Percentiles rank a stretch among this genome's conserved stretches.
phyloP scores from a whole-genome alignment of 1,284 basidiomycete genomes.

The Ceratobasidium sp. region DNA sequence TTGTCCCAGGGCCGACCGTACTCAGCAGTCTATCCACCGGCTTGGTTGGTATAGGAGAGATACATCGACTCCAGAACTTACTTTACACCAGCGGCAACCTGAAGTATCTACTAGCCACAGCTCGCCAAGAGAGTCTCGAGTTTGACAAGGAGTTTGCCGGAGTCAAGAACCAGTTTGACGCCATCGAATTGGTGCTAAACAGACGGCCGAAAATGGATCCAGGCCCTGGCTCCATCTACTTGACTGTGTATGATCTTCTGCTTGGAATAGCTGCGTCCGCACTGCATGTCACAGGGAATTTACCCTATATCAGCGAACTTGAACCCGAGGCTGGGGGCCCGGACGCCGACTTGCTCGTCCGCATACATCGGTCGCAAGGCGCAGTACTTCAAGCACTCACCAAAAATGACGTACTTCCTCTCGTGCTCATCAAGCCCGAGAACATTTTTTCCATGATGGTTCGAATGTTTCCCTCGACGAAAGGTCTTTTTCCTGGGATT shows the following conservation, averaged over 20 bases:
- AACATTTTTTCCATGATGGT: constrained; percentile 58
- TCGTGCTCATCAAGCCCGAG: constrained; percentile 63
- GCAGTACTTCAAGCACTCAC: constrained; percentile 17
- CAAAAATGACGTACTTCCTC: constrained; percentile 57
- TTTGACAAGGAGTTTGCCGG: constrained; percentile 36
- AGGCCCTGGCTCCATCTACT: not conserved
- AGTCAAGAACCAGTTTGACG: constrained; percentile 56
- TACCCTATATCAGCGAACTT: constrained; percentile 30
- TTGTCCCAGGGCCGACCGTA: constrained; percentile 51
- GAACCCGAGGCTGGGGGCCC: not conserved
- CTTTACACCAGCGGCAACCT: constrained; percentile 63
- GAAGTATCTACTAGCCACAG: constrained; percentile 54
- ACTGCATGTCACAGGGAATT: constrained; percentile 39
- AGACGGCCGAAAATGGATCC: constrained; percentile 11
- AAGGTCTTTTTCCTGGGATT: constrained; percentile 59
- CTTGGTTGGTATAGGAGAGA: constrained; percentile 52
- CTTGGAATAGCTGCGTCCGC: constrained; percentile 37
- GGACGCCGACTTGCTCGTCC: constrained; percentile 15
- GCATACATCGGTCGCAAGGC: constrained; percentile 24
- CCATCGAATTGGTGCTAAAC: constrained; percentile 56
- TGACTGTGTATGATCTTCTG: constrained; percentile 34
- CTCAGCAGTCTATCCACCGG: constrained; percentile 47
- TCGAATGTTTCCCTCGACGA: constrained; percentile 59
- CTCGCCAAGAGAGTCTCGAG: not conserved
- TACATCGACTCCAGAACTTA: constrained; percentile 61